Base-by-base conservation (phyloP, 1,139 yeast species). In the Kodamaea fungicola region DNA sequence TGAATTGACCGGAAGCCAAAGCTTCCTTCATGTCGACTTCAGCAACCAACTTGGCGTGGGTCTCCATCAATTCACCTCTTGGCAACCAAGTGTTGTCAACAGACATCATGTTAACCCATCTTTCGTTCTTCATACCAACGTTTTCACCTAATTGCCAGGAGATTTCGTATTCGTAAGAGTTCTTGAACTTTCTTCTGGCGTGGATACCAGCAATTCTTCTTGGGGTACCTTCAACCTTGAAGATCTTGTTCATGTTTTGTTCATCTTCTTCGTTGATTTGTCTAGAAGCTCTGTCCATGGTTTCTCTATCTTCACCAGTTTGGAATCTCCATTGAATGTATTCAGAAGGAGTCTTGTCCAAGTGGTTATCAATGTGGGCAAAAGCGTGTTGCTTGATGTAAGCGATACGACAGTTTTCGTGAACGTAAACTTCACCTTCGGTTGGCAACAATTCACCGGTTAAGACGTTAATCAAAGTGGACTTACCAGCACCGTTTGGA, bases 11-110 rank as follows among this genome's bases (percentile, higher is more conserved):
- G 59, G 97, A 90, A 65, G 97, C 97, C 70, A 92, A 83, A 71
- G 98, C 98, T 80, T 92, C 98, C 86, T 92, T 92, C 97, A 92
- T 90, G 74, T 92, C 98, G 67, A 92, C 97, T 80, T 92, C 98
- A 71, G 97, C 97, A 73, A 92, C 97, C 83, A 90, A 70, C 89
- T 92, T 92, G 70, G 97, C 76, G 81, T 92, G 98, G 51, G 97
- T 83, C 78, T 92, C 97, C 74, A 90, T 78, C 67, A 92, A 83
- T 78, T 92, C 98, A 78, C 96, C 95, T 85, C 98, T 92, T 78
- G 98, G 98, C 68, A 92, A 82, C 98, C 98, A 92, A 67, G 97
- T 94, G 80, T 92, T 92, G 80, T 92, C 98, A 67, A 92, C 96
- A 61, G 97, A 85, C 84, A 90, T 85, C 98, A 92, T 92, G 70